Base-by-base conservation (phyloP, 1,139 yeast species). In the Taphrina sp. region DNA sequence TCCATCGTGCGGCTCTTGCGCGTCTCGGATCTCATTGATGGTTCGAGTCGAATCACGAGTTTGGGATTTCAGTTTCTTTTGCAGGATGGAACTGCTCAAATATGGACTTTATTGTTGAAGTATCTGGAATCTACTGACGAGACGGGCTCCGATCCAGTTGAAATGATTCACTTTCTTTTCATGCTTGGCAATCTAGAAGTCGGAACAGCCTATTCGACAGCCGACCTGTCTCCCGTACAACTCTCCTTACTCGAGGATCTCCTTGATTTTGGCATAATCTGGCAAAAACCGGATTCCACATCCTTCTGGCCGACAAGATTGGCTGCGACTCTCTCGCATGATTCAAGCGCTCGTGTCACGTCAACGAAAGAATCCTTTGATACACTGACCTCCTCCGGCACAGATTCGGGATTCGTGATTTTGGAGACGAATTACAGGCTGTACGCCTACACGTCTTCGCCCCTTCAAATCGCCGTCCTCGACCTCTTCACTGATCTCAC, bases 71-170 rank as follows among this genome's bases (percentile, higher is more conserved):
- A 92, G 71, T 92, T 92, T 66, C 72, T 92, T 59, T 72, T 92
- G 46, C 98, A 92, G 68, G 96, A 90, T 65, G 85, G 85, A 26
- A 89, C 88, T 68, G 87, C 96, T 0, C 99, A 92, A 70, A 84
- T 92, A 14, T 92, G 99, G 99, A 84, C 96, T 0, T 73, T 92
- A 37, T 71, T 92, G 39, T 72, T 92, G 51, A 96, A 92, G 68
- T 94, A 94, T 67, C 73, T 94, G 60, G 85, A 85, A 66, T 78
- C 88, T 76, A 80, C 96, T 0, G 94, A 87, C 64, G 82, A 82
- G 43, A 75, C 87, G 51, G 81, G 85, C 65, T 87, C 90, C 95
- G 95, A 92, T 69, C 94, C 96, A 0, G 98, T 92, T 24, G 98
- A 94, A 66, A 96, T 92, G 38, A 75, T 92, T 44, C 90, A 92